These are phyloP conservation scores for Parathielavia hyrcaniae DNA, from an alignment of 495 filamentous ascomycete genomes.

Conservation along the genomic window DNA sequence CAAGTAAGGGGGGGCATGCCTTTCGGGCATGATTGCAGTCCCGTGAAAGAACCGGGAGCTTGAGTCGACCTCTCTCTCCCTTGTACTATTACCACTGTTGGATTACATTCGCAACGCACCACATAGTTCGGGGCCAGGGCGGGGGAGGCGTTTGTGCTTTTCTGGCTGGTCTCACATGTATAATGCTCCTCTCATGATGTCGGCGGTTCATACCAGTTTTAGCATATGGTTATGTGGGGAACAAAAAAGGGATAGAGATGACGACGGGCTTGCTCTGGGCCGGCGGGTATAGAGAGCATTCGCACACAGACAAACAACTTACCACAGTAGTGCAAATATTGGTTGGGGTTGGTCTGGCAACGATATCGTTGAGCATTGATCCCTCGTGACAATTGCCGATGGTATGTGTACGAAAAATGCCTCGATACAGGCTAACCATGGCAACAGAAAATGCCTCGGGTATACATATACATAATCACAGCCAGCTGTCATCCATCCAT, in stretches of 20 bases:
- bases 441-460: no score
- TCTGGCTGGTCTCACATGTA: conserved; percentile 32
- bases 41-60: neutral
- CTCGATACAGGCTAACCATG: no score
- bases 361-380: no score
- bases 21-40: neutral
- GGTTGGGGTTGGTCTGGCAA: neutral
- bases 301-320: conserved; percentile 7
- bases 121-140: conserved; percentile 18
- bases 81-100: conserved; percentile 13
- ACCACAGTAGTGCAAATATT: conserved; percentile 14
- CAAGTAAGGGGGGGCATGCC: conserved; percentile 26
- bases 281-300: conserved; percentile 8
- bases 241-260: conserved; percentile 16
- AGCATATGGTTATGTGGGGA: conserved; percentile 13
- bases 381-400: no score
- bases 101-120: conserved; percentile 6
- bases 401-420: no score
- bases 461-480: no score
- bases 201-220: conserved; percentile 26
- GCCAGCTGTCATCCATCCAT: no score
- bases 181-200: conserved; percentile 49
- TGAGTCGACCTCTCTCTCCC: neutral
- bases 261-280: conserved; percentile 4
- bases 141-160: conserved; percentile 16